Base-by-base conservation (phyloP, 139 green algal species). In the Penium margaritaceum region DNA sequence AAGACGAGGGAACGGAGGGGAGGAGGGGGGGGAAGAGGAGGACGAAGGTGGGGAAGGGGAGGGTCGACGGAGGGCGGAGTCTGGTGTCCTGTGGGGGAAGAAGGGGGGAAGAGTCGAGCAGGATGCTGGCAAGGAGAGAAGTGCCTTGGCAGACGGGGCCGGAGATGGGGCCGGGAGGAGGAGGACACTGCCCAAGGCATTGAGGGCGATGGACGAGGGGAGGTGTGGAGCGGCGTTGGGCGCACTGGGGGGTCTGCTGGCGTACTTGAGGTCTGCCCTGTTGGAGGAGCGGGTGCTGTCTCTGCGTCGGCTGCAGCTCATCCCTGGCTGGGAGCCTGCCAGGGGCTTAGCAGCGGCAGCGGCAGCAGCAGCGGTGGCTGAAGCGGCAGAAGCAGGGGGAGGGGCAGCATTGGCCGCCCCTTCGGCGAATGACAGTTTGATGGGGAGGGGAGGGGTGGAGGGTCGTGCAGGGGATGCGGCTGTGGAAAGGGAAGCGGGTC, bases 231-330 rank as follows among this genome's bases (percentile, higher is more conserved):
- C 34, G 44, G 71, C 32, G n/a, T 33, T 79, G 46, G 37, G n/a
- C 24, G 78, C 77, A 1, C 67, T 84, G 14, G 78, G 78, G 6
- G 78, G 77, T 0, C 17, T 21, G 19, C 19, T 83, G 9, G 34
- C 17, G 5, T 92, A 90, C 76, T 84, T 96, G 35, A 64, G 75
- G 21, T 6, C 78, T 30, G 32, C 63, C 29, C 71, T 98, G 80
- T 84, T 97, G 54, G 93, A 96, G 74, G 74, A 35, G 15, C 76
- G 79, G 0, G 63, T 94, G 33, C 81, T 95, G 55, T 81, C 84
- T 0, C 58, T 89, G 32, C 79, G 80, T 1, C 77, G 82, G 6
- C 70, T 94, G 1, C 83, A 90, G 68, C 53, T 77, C 55, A 84
- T 97, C 72, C 86, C 87, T 4, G 70, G 63, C 41, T 72, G 51